Evolutionary conservation across 2,329 filamentous ascomycete genomes (phyloP).

Genomic region (Colletotrichum sp.): DNA sequence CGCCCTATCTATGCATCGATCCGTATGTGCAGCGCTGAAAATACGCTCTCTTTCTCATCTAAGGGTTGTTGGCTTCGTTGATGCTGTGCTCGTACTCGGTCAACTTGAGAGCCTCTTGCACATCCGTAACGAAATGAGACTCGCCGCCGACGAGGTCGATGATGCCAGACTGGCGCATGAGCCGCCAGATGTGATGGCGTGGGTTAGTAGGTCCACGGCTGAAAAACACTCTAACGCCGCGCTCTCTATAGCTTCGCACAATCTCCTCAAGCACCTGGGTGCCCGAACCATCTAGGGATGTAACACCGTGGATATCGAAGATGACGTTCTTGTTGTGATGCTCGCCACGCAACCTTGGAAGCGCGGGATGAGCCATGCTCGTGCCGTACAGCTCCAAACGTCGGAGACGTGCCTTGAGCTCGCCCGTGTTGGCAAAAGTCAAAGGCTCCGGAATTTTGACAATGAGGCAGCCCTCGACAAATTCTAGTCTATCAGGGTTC

Average conservation of each 20-base stretch:
- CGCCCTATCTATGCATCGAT: conserved; percentile 1
- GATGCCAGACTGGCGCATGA: conserved; percentile 83
- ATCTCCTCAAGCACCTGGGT: conserved; percentile 93
- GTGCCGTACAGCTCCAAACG: conserved; percentile 93
- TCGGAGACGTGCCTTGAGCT: conserved; percentile 82
- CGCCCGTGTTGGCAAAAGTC: conserved; percentile 96
- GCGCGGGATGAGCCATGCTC: conserved; percentile 79
- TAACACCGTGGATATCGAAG: conserved; percentile 98
- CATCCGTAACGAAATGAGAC: conserved; percentile 79
- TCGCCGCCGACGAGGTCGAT: conserved; percentile 81
- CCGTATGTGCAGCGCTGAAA: background rate
- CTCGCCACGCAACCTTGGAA: conserved; percentile 78
- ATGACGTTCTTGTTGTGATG: conserved; percentile 91
- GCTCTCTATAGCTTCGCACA: conserved; percentile 77
- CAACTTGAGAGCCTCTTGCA: conserved; percentile 82
- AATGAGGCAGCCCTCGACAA: conserved; percentile 90
- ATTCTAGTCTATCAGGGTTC: conserved; percentile 77
- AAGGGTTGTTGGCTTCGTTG: conserved; percentile 17
- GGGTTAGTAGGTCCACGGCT: conserved; percentile 56
- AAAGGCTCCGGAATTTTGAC: conserved; percentile 97
- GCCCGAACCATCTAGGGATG: conserved; percentile 89
- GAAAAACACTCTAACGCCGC: conserved; percentile 80
- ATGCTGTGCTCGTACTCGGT: conserved; percentile 72
- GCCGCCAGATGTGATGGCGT: conserved; percentile 65
- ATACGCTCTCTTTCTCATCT: background rate